A percentile compares a stretch with the other conserved stretches of the same genome.
Evolutionary conservation across 352 stramenopile species (phyloP).

Genomic region (Phytophthora brassicae): DNA sequence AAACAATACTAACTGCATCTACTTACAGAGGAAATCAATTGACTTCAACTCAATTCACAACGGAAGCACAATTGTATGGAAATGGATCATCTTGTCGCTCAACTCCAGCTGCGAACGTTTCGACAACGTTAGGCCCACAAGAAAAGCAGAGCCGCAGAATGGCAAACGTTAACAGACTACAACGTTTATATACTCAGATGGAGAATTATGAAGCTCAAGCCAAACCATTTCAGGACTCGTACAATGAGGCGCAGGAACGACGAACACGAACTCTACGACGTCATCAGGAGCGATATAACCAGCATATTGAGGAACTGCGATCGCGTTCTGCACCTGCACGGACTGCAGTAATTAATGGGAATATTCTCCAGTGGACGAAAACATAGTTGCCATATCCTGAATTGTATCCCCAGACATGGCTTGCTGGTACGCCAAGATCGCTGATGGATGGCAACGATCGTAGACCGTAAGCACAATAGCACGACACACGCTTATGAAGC

Average conservation of each 20-base stretch:
- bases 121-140: constrained; percentile 45
- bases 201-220: constrained; percentile 37
- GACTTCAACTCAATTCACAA: constrained; percentile 29
- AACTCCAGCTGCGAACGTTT: not conserved
- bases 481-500: constrained; percentile 68
- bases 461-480: constrained; percentile 55
- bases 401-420: not conserved
- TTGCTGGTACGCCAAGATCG: constrained; percentile 14
- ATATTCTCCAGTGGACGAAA: not conserved
- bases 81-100: constrained; percentile 15
- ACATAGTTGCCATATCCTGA: constrained; percentile 1
- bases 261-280: constrained; percentile 40
- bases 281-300: constrained; percentile 44
- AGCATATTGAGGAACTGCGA: constrained; percentile 39
- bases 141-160: constrained; percentile 47
- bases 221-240: constrained; percentile 23
- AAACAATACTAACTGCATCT: not conserved
- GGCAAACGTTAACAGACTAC: constrained; percentile 38
- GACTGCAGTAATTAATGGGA: constrained; percentile 12
- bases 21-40: constrained; percentile 18
- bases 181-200: constrained; percentile 44
- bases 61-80: constrained; percentile 49
- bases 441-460: constrained; percentile 37
- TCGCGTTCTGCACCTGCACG: constrained; percentile 10
- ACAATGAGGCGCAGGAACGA: constrained; percentile 36